A percentile compares a stretch with the other conserved stretches of the same genome.
Conservation (phyloP, 345 rosid genomes). For the Alliaria petiolata region DNA sequence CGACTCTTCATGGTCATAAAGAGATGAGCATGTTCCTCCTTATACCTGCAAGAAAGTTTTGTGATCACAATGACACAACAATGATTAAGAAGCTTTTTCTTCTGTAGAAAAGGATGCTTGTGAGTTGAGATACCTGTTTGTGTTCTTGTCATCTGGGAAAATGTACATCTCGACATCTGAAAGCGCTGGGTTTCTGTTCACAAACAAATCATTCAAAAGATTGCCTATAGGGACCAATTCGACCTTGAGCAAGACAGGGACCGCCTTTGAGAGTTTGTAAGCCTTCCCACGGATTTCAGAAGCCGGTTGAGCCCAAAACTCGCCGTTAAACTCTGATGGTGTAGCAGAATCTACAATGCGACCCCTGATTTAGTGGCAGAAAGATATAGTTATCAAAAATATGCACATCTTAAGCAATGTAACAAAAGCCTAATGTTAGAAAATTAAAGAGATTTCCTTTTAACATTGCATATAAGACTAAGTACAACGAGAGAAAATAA, state of each 20-base stretch:
- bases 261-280: slow-evolving; percentile 34
- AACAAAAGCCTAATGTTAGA: not conserved
- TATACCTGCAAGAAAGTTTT: slow-evolving; percentile 23
- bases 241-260: slow-evolving; percentile 47
- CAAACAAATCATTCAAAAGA: slow-evolving; percentile 36
- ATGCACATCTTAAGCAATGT: slow-evolving; percentile 8
- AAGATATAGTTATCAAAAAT: not conserved
- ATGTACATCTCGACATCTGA: slow-evolving; percentile 58
- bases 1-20: slow-evolving; percentile 36
- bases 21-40: slow-evolving; percentile 28
- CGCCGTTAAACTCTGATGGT: slow-evolving; percentile 35
- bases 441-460: too few species aligned
- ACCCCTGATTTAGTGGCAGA: slow-evolving; percentile 42
- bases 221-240: slow-evolving; percentile 39
- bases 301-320: slow-evolving; percentile 50
- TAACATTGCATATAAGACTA: too few species aligned
- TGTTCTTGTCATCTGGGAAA: slow-evolving; percentile 39
- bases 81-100: not conserved
- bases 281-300: slow-evolving; percentile 40
- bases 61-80: not conserved
- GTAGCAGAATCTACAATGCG: slow-evolving; percentile 35
- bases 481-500: not conserved
- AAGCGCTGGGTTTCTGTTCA: slow-evolving; percentile 39
- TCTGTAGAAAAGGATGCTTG: not conserved
- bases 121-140: slow-evolving; percentile 43